These are phyloP conservation scores for Solanum piurae DNA, from an alignment of 257 asterid genomes.

Conservation along the genomic window DNA sequence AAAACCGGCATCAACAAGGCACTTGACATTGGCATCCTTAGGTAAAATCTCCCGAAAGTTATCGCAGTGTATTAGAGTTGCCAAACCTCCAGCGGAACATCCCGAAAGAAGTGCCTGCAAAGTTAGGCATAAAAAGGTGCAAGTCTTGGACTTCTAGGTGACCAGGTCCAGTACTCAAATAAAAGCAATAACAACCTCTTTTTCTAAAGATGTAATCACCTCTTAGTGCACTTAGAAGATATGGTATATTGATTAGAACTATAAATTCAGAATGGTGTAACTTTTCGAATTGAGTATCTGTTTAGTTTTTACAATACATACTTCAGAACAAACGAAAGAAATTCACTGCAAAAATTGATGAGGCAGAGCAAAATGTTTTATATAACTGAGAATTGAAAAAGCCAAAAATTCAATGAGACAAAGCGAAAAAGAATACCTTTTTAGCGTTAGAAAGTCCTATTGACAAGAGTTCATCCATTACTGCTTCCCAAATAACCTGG, in stretches of 20 bases:
- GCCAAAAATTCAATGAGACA: not conserved
- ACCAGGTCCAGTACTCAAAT: not conserved
- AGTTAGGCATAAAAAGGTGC: conserved; percentile 4
- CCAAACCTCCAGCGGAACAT: conserved; percentile 97
- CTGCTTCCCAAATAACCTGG: conserved; percentile 75
- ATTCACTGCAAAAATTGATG: not conserved
- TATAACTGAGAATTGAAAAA: conserved; percentile 1
- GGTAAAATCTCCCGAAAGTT: conserved; percentile 54
- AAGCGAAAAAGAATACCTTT: conserved; percentile 30
- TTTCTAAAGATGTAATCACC: not conserved
- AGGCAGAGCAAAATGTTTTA: not conserved
- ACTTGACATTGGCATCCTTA: conserved; percentile 58
- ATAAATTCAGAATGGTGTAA: not conserved
- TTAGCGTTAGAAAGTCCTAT: conserved; percentile 69
- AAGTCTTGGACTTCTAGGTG: not conserved
- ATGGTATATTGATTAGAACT: not conserved
- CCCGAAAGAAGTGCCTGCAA: conserved; percentile 87
- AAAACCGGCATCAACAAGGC: conserved; percentile 92
- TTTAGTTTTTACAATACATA: not conserved
- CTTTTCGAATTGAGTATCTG: not conserved
- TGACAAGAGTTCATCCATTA: conserved; percentile 62
- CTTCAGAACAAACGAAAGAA: not conserved
- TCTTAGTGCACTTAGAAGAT: not conserved
- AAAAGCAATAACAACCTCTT: not conserved
- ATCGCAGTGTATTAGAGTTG: conserved; percentile 86